Evolutionary conservation across 768 basidiomycete species (phyloP).

Genomic region (Clavulina sp.): DNA sequence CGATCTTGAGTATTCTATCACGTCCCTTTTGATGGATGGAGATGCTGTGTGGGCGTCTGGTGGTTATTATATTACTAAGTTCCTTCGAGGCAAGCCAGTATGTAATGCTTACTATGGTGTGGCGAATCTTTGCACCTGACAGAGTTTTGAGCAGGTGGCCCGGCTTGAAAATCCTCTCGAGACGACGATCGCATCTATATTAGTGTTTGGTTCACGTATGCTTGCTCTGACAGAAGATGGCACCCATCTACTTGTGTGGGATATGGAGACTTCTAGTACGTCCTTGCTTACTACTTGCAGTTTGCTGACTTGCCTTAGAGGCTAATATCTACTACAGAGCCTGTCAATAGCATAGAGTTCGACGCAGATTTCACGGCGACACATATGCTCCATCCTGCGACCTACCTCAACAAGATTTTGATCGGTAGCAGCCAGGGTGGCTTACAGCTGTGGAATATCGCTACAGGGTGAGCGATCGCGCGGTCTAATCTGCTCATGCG

Average conservation of each 20-base stretch:
- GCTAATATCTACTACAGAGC: conserved; percentile 22
- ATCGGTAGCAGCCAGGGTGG: conserved; percentile 65
- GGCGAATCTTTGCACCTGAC: background rate
- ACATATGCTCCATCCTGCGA: conserved; percentile 76
- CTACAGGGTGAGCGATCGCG: conserved; percentile 41
- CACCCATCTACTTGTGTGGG: conserved; percentile 59
- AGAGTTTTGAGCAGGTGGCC: conserved; percentile 26
- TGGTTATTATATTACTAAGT: conserved; percentile 53
- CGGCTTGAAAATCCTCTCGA: conserved; percentile 49
- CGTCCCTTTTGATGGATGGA: conserved; percentile 62
- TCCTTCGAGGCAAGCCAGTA: conserved; percentile 79
- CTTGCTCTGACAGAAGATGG: conserved; percentile 71
- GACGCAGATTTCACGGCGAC: conserved; percentile 75
- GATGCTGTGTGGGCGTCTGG: conserved; percentile 73
- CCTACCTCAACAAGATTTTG: conserved; percentile 90
- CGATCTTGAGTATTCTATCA: conserved; percentile 56
- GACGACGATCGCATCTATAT: conserved; percentile 39
- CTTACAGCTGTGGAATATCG: conserved; percentile 89
- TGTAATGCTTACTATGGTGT: conserved; percentile 3
- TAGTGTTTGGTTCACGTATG: conserved; percentile 67
- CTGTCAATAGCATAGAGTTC: conserved; percentile 57
- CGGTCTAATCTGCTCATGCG: background rate
- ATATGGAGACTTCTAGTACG: conserved; percentile 42
- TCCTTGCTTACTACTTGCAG: background rate
- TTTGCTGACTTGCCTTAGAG: background rate